A percentile compares a stretch with the other conserved stretches of the same genome.
phyloP scores from a whole-genome alignment of 495 filamentous ascomycete species.

The Hapsidospora chrysogenum region DNA sequence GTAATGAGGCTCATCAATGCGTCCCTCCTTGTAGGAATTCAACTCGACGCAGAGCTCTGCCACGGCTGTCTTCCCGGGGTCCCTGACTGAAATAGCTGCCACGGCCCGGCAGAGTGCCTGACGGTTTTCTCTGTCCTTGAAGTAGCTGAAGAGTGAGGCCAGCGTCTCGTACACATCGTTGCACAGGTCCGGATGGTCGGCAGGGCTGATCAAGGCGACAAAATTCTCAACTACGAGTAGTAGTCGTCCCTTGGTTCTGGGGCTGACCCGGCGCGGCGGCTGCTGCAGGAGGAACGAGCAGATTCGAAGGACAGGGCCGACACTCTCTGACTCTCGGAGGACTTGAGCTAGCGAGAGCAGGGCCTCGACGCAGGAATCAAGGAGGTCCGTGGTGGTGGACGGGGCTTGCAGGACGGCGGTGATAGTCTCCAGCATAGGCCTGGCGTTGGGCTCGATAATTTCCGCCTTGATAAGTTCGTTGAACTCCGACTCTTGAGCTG shows the following conservation, averaged over 20 bases:
- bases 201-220: constrained; percentile 40
- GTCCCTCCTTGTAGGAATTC: constrained; percentile 53
- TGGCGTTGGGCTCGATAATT: constrained; percentile 53
- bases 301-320: constrained; percentile 57
- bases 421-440: constrained; percentile 48
- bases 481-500: constrained; percentile 34
- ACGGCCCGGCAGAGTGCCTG: constrained; percentile 56
- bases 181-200: constrained; percentile 39
- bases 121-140: constrained; percentile 62
- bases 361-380: constrained; percentile 61
- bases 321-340: constrained; percentile 49
- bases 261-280: constrained; percentile 61
- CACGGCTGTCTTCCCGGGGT: constrained; percentile 40
- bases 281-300: constrained; percentile 69
- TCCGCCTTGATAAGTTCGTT: constrained; percentile 40
- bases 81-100: constrained; percentile 44
- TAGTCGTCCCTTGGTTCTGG: constrained; percentile 59
- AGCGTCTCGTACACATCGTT: constrained; percentile 42
- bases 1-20: constrained; percentile 74
- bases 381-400: constrained; percentile 46
- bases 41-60: constrained; percentile 60
- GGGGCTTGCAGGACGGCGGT: constrained; percentile 42
- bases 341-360: constrained; percentile 61
- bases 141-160: constrained; percentile 67
- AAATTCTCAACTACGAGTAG: constrained; percentile 60